Percentiles rank a stretch among this genome's conserved stretches.
phyloP scores from a whole-genome alignment of 1,284 basidiomycete species.

The Ustilago loliicola region DNA sequence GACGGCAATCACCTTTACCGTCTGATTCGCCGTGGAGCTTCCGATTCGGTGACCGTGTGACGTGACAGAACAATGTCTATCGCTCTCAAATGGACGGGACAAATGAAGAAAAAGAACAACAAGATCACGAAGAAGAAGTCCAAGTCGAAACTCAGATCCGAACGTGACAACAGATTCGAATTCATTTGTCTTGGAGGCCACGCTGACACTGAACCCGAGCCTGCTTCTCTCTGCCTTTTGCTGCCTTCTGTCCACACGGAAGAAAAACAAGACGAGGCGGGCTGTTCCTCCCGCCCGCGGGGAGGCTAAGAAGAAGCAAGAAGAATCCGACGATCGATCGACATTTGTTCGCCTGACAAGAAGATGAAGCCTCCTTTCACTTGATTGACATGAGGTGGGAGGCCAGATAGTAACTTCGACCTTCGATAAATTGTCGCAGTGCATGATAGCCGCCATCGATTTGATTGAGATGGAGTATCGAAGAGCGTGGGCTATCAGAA shows the following conservation, averaged over 20 bases:
- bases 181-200: neutral
- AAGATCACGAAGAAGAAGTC: neutral
- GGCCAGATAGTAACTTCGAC: too few species aligned
- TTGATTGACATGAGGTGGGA: too few species aligned
- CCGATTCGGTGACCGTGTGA: neutral
- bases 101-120: neutral
- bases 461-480: neutral
- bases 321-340: neutral
- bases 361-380: too few species aligned
- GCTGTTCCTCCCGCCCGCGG: constrained; percentile 1
- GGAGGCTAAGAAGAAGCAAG: neutral
- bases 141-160: neutral
- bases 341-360: neutral
- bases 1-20: neutral
- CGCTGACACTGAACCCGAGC: neutral
- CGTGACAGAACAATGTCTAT: neutral
- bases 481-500: neutral
- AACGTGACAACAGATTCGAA: constrained; percentile 4
- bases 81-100: neutral
- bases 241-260: too few species aligned
- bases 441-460: neutral
- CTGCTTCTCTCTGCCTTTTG: too few species aligned
- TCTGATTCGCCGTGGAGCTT: neutral
- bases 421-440: too few species aligned
- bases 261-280: neutral